phyloP scores from a whole-genome alignment of 2,329 filamentous ascomycete species.

The Emergomyces pasteurianus region DNA sequence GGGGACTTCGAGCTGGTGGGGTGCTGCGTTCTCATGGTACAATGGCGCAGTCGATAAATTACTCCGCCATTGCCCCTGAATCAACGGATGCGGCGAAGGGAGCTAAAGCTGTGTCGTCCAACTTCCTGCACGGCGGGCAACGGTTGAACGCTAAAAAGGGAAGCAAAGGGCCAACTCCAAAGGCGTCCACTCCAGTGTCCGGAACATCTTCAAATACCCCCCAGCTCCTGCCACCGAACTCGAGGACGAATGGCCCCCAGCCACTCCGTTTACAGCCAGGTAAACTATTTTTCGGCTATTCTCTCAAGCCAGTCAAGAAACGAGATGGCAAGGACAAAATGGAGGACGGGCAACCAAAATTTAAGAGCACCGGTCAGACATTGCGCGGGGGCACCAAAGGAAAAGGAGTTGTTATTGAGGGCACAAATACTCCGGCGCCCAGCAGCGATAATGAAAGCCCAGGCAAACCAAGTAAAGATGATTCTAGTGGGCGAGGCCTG shows the following conservation, averaged over 20 bases:
- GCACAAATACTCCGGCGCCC: constrained; percentile 25
- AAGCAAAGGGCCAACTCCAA: constrained; percentile 61
- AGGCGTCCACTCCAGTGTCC: constrained; percentile 59
- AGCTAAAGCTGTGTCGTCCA: constrained; percentile 54
- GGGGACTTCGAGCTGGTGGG: constrained; percentile 53
- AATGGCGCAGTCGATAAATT: constrained; percentile 98
- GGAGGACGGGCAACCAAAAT: constrained; percentile 53
- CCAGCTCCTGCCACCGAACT: constrained; percentile 31
- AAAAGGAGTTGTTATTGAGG: constrained; percentile 32
- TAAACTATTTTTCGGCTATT: constrained; percentile 94
- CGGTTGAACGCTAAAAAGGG: constrained; percentile 73
- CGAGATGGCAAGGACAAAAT: constrained; percentile 51
- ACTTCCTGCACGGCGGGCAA: constrained; percentile 71
- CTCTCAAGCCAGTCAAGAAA: constrained; percentile 77
- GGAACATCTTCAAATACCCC: constrained; percentile 38
- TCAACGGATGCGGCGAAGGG: constrained; percentile 53
- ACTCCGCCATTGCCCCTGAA: constrained; percentile 73
- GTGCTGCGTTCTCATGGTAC: constrained; percentile 72
- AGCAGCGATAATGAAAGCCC: constrained; percentile 22
- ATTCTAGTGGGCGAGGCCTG: constrained; percentile 1
- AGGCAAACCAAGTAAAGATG: constrained; percentile 11
- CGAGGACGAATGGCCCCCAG: constrained; percentile 64
- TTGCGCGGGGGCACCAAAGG: constrained; percentile 50
- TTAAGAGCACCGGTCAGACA: constrained; percentile 75
- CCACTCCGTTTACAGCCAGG: constrained; percentile 74